phyloP scores from a whole-genome alignment of 2,329 filamentous ascomycete genomes.

The Fusarium vanettenii region DNA sequence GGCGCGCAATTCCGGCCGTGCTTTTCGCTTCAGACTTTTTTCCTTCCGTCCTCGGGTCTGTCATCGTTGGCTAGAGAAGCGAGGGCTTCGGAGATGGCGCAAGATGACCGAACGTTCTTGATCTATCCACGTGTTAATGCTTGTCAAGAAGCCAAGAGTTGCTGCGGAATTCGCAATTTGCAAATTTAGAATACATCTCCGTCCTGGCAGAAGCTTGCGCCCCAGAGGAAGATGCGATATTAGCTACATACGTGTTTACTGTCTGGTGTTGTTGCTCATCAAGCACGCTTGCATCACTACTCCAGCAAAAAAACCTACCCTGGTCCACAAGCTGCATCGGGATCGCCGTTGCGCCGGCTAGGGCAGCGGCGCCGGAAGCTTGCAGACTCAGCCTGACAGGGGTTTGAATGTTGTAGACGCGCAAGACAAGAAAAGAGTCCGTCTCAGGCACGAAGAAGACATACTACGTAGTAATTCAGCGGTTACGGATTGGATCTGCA shows the following conservation, averaged over 20 bases:
- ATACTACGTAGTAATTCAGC: not conserved
- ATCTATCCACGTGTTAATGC: not conserved
- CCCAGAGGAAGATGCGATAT: not conserved
- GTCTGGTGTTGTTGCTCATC: constrained; percentile 1
- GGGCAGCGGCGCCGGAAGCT: constrained; percentile 17
- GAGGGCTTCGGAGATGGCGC: constrained; percentile 34
- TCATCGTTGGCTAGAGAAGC: constrained; percentile 17
- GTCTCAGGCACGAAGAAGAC: not conserved
- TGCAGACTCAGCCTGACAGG: constrained; percentile 40
- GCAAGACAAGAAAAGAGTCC: not conserved
- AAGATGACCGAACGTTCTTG: not conserved
- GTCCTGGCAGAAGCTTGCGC: not conserved
- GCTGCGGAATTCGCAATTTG: not conserved
- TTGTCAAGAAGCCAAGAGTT: not conserved
- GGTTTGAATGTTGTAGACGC: constrained; percentile 4
- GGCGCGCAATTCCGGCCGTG: not conserved
- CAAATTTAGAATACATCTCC: not conserved
- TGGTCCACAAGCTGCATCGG: constrained; percentile 32
- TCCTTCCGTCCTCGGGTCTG: not conserved
- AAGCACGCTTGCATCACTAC: not conserved
- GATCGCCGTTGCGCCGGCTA: constrained; percentile 40
- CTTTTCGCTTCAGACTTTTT: not conserved
- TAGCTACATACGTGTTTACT: not conserved
- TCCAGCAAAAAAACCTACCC: constrained; percentile 4
- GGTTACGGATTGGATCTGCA: constrained; percentile 20